Evolutionary conservation across 345 rosid species (phyloP).

Genomic region (Boechera divaricarpa): DNA sequence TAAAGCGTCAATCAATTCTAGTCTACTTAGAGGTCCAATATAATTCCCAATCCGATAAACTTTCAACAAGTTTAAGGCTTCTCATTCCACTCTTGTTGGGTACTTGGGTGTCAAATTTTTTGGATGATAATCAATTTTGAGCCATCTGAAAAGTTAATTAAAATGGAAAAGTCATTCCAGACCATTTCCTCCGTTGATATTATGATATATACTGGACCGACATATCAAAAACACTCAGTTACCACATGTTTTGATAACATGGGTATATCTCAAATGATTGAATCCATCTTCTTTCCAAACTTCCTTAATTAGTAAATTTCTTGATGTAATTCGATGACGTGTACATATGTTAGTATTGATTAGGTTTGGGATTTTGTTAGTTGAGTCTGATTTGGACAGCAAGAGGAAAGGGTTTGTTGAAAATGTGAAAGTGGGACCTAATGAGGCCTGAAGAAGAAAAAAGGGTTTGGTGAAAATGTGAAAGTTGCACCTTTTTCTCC

Average conservation of each 20-base stretch:
- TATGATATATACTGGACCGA: not conserved
- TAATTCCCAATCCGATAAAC: not conserved
- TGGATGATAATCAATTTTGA: not conserved
- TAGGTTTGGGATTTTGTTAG: constrained; percentile 34
- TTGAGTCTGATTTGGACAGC: constrained; percentile 35
- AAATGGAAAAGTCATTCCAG: not conserved
- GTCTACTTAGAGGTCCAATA: not conserved
- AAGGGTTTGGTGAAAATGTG: constrained; percentile 46
- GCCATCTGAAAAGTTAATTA: not conserved
- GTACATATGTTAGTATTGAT: constrained; percentile 17
- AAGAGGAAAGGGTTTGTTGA: constrained; percentile 41
- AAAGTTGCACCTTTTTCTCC: constrained; percentile 23
- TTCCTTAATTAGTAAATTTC: constrained; percentile 2
- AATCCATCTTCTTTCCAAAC: constrained; percentile 1
- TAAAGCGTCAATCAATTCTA: constrained; percentile 9
- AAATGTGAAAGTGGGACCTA: constrained; percentile 37
- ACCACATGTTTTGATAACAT: not conserved
- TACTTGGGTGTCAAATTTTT: not conserved
- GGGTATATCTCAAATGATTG: constrained; percentile 21
- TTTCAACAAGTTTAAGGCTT: not conserved
- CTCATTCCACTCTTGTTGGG: not conserved
- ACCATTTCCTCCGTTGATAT: not conserved
- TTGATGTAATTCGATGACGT: constrained; percentile 7
- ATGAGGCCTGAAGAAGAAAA: constrained; percentile 12
- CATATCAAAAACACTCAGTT: not conserved